A percentile compares a stretch with the other conserved stretches of the same genome.
Evolutionary conservation across 139 green algal genomes (phyloP).

Genomic region (Nannochloris sp.): DNA sequence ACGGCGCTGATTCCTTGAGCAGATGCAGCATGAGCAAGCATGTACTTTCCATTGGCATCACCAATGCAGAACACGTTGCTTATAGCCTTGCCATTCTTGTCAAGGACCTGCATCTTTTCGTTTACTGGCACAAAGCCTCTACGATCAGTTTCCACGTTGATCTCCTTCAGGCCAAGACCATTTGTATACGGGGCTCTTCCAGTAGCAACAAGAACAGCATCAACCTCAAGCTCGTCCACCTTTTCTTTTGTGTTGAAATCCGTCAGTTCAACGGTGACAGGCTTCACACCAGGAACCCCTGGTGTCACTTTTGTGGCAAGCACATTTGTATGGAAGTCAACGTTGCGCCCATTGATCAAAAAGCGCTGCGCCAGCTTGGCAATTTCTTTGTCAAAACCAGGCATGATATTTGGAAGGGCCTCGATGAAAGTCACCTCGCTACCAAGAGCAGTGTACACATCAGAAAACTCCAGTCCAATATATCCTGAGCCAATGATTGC

Average conservation of each 20-base stretch:
- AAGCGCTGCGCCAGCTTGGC: constrained; percentile 82
- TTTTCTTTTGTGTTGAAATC: constrained; percentile 98
- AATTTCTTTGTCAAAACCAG: constrained; percentile 96
- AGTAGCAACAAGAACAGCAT: constrained; percentile 90
- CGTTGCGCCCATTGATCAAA: constrained; percentile 85
- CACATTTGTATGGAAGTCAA: constrained; percentile 90
- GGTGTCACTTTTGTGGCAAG: constrained; percentile 86
- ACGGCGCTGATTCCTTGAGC: constrained; percentile 89
- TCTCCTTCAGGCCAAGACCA: constrained; percentile 72
- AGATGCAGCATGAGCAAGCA: constrained; percentile 76
- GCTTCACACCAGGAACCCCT: constrained; percentile 75
- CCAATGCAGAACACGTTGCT: constrained; percentile 95
- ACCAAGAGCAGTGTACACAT: constrained; percentile 95
- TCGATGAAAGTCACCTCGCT: constrained; percentile 98
- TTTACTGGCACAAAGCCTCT: constrained; percentile 90
- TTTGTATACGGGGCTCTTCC: constrained; percentile 75
- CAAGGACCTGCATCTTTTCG: constrained; percentile 87
- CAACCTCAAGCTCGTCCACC: constrained; percentile 89
- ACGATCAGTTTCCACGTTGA: constrained; percentile 73
- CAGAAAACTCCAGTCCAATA: constrained; percentile 98
- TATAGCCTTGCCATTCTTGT: constrained; percentile 53
- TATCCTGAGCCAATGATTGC: constrained; percentile 98
- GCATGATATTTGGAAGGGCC: constrained; percentile 94
- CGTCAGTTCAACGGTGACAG: constrained; percentile 92
- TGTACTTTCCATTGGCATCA: constrained; percentile 96